phyloP scores from a whole-genome alignment of 2,329 filamentous ascomycete species.

The Ceratocystis ficicola region DNA sequence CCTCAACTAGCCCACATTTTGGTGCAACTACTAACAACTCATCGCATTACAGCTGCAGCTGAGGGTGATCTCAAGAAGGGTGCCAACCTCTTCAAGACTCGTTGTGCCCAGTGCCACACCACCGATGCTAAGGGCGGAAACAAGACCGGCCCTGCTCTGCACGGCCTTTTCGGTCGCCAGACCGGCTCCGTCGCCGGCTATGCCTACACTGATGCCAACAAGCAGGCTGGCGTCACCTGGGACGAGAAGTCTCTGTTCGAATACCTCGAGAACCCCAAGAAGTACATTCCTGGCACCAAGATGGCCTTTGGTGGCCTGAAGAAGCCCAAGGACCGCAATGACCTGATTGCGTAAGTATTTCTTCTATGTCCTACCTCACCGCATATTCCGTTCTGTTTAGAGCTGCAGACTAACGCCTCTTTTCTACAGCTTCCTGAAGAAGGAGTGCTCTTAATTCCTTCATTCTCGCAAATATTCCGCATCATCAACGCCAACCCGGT shows the following conservation, averaged over 20 bases:
- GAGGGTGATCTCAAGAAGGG: constrained; percentile 89
- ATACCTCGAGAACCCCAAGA: constrained; percentile 99
- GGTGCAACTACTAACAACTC: not conserved
- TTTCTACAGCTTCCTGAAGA: constrained; percentile 20
- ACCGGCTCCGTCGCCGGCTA: constrained; percentile 83
- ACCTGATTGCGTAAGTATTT: constrained; percentile 82
- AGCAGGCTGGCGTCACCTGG: constrained; percentile 88
- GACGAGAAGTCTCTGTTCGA: constrained; percentile 76
- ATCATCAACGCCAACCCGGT: not conserved
- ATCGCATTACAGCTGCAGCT: not conserved
- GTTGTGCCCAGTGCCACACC: constrained; percentile 98
- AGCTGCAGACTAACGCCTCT: not conserved
- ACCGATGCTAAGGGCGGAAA: constrained; percentile 79
- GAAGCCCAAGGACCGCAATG: constrained; percentile 99
- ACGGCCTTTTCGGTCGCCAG: constrained; percentile 96
- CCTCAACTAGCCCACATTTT: not conserved
- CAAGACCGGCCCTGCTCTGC: constrained; percentile 95
- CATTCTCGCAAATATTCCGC: not conserved
- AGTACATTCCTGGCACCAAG: constrained; percentile 99
- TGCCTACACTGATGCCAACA: constrained; percentile 99
- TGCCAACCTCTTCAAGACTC: constrained; percentile 97
- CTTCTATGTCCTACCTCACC: not conserved
- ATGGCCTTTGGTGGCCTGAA: constrained; percentile 99
- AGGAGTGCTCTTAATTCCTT: constrained; percentile 21
- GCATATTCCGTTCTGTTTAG: not conserved